These are phyloP conservation scores for Nicotiana knightiana DNA, from an alignment of 257 asterid species.

Conservation along the genomic window DNA sequence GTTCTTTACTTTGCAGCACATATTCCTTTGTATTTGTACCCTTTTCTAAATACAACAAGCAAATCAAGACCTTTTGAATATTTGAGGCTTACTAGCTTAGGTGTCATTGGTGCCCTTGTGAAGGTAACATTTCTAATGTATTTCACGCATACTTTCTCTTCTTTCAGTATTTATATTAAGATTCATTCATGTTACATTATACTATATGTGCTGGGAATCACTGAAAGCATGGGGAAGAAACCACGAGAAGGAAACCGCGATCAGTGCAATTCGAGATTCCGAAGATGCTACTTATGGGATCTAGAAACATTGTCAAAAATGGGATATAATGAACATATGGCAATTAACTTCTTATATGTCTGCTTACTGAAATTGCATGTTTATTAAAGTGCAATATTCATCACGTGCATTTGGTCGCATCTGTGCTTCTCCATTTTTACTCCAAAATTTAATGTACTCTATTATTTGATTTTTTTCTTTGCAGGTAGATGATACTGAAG, in stretches of 20 bases:
- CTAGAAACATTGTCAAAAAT: not conserved
- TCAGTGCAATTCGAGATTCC: not conserved
- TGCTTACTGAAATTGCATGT: not conserved
- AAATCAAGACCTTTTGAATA: constrained; percentile 92
- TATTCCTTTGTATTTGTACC: constrained; percentile 79
- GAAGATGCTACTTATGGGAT: not conserved
- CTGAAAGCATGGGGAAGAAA: not conserved
- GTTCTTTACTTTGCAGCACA: constrained; percentile 59
- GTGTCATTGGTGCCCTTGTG: constrained; percentile 94
- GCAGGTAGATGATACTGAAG: constrained; percentile 95
- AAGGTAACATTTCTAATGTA: constrained; percentile 48
- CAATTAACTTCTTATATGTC: not conserved
- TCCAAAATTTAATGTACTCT: not conserved
- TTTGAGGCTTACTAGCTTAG: constrained; percentile 91
- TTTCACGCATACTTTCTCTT: not conserved
- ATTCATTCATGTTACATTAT: not conserved
- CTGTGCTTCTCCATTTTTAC: not conserved
- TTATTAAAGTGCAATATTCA: not conserved
- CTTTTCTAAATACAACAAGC: constrained; percentile 90
- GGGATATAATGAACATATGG: not conserved
- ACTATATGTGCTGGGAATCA: not conserved
- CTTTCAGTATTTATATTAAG: not conserved
- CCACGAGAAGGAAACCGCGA: not conserved
- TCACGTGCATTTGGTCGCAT: not conserved
- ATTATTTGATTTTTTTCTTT: constrained; percentile 3